Evolutionary conservation across 2,329 filamentous ascomycete genomes (phyloP).

Genomic region (Pseudocercospora cruenta): DNA sequence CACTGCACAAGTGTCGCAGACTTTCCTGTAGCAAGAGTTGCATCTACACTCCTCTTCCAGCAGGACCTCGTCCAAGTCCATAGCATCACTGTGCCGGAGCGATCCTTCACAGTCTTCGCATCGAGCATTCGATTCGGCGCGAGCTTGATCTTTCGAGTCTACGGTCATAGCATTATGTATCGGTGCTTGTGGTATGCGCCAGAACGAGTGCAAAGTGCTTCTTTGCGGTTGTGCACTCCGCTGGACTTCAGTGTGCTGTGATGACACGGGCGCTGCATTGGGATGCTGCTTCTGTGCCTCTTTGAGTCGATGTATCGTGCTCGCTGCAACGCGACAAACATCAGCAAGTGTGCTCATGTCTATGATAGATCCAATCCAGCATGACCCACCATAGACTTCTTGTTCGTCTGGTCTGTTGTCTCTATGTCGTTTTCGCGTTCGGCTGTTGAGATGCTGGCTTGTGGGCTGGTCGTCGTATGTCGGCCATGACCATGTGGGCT

Average conservation of each 20-base stretch:
- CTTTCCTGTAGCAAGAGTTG: constrained; percentile 42
- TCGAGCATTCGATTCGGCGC: constrained; percentile 25
- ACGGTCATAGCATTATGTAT: constrained; percentile 26
- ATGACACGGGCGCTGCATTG: constrained; percentile 31
- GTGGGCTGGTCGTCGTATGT: constrained; percentile 31
- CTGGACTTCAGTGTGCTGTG: constrained; percentile 29
- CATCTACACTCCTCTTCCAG: constrained; percentile 42
- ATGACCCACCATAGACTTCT: constrained; percentile 56
- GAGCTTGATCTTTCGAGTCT: constrained; percentile 3
- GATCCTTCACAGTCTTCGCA: constrained; percentile 52
- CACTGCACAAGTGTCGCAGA: constrained; percentile 50
- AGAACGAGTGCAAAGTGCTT: constrained; percentile 54
- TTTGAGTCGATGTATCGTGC: constrained; percentile 51
- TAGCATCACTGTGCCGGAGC: constrained; percentile 39
- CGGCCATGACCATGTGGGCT: constrained; percentile 34
- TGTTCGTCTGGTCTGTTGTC: constrained; percentile 62
- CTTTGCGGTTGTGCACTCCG: constrained; percentile 39
- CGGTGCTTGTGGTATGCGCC: constrained; percentile 45
- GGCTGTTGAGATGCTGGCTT: constrained; percentile 52
- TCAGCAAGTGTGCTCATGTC: constrained; percentile 27
- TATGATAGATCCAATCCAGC: constrained; percentile 20
- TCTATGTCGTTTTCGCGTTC: constrained; percentile 62
- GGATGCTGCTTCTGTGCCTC: constrained; percentile 44
- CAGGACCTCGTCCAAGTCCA: constrained; percentile 41
- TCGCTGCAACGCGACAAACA: constrained; percentile 41